These are phyloP conservation scores for Pseudocercospora ulei DNA, from an alignment of 2,329 filamentous ascomycete genomes.

Conservation along the genomic window DNA sequence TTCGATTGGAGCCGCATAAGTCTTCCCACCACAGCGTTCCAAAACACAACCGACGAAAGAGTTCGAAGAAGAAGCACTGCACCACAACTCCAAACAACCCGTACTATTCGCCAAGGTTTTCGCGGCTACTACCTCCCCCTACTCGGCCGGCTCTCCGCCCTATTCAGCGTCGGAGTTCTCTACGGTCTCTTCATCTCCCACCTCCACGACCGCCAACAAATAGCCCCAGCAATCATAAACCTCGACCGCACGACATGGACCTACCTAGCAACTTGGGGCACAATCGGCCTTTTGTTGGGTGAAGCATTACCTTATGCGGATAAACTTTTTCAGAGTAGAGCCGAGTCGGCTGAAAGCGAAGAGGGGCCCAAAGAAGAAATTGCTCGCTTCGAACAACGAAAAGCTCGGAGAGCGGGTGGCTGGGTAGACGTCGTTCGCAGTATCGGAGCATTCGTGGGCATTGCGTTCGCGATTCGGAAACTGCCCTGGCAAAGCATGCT, in stretches of 20 bases:
- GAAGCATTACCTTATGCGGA: slow-evolving; percentile 78
- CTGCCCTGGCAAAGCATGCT: slow-evolving; percentile 88
- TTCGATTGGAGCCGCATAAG: slow-evolving; percentile 25
- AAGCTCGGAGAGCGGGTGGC: slow-evolving; percentile 20
- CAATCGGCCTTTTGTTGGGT: slow-evolving; percentile 66
- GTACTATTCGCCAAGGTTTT: slow-evolving; percentile 23
- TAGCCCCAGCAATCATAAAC: slow-evolving; percentile 54
- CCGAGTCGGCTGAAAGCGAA: slow-evolving; percentile 34
- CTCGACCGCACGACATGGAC: slow-evolving; percentile 49
- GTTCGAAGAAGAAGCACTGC: slow-evolving; percentile 25
- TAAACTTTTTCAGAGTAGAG: slow-evolving; percentile 54
- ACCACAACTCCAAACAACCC: slow-evolving; percentile 18
- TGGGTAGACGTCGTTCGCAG: slow-evolving; percentile 66
- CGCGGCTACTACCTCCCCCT: slow-evolving; percentile 39
- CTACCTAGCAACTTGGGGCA: slow-evolving; percentile 73
- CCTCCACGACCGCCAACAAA: slow-evolving; percentile 59
- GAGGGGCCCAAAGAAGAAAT: slow-evolving; percentile 19
- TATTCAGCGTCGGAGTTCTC: slow-evolving; percentile 69
- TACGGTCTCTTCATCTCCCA: slow-evolving; percentile 76
- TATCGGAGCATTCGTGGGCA: slow-evolving; percentile 61
- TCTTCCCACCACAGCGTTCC: slow-evolving; percentile 23
- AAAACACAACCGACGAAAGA: slow-evolving; percentile 23
- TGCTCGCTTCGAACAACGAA: slow-evolving; percentile 11
- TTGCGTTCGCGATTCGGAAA: slow-evolving; percentile 74
- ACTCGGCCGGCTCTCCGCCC: slow-evolving; percentile 38